phyloP scores from a whole-genome alignment of 805 yeast genomes.

The Sugiyamaella floridensis region DNA sequence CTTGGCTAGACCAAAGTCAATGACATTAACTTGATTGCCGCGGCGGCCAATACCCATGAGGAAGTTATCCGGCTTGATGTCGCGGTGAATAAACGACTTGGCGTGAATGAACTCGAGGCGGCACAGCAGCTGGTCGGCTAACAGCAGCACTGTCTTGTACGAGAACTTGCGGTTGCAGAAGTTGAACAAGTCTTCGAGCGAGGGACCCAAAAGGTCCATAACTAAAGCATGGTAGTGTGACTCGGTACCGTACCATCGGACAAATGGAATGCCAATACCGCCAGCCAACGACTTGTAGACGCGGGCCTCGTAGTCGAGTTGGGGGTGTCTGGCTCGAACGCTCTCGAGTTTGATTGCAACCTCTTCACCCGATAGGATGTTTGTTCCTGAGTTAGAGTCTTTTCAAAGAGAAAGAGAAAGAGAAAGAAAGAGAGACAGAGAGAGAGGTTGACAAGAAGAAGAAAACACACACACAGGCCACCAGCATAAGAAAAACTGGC shows the following conservation, averaged over 20 bases:
- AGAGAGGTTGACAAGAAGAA: neutral
- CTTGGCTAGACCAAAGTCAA: slow-evolving; percentile 90
- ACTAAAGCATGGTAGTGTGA: slow-evolving; percentile 97
- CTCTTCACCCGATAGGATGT: slow-evolving; percentile 92
- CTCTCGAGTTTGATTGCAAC: slow-evolving; percentile 94
- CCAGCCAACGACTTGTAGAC: slow-evolving; percentile 92
- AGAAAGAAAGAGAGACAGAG: neutral
- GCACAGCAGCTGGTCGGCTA: slow-evolving; percentile 91
- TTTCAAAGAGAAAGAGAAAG: neutral
- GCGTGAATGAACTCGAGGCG: slow-evolving; percentile 95
- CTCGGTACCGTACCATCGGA: slow-evolving; percentile 95
- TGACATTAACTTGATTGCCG: slow-evolving; percentile 91
- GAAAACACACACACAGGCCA: neutral
- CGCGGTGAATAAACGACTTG: slow-evolving; percentile 80
- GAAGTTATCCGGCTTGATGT: slow-evolving; percentile 78
- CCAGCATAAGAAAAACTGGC: neutral
- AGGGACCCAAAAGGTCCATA: slow-evolving; percentile 90
- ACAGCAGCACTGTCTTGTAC: slow-evolving; percentile 81
- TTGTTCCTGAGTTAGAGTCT: slow-evolving; percentile 43
- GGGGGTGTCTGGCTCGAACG: slow-evolving; percentile 89
- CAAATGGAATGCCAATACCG: slow-evolving; percentile 95
- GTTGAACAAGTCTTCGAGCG: slow-evolving; percentile 90
- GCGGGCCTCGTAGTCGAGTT: slow-evolving; percentile 91
- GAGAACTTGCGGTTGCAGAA: slow-evolving; percentile 92
- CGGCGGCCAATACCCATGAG: slow-evolving; percentile 86